phyloP scores from a whole-genome alignment of 2,329 filamentous ascomycete genomes.

The Xylariaceae sp. region DNA sequence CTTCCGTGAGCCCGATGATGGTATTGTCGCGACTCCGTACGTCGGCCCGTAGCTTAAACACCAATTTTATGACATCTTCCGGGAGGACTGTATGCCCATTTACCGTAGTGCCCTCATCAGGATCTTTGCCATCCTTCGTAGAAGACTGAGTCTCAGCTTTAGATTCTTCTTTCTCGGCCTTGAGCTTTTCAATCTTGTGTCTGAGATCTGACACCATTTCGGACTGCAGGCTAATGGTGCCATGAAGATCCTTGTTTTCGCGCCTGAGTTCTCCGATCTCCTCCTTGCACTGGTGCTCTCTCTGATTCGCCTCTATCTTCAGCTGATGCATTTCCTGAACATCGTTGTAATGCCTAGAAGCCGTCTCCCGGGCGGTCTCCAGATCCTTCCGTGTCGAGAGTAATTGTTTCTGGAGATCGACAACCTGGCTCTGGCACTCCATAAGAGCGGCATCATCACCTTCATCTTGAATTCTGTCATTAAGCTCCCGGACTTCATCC shows the following conservation, averaged over 20 bases:
- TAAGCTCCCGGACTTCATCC: too few relatives aligned
- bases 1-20: neutral
- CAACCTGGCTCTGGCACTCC: too few relatives aligned
- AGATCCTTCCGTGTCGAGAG: neutral
- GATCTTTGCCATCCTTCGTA: neutral
- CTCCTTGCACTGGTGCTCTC: neutral
- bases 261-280: neutral
- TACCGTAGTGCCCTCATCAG: neutral
- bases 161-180: neutral
- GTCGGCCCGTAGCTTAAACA: neutral
- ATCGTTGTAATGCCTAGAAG: slow-evolving; percentile 1
- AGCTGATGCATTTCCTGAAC: neutral
- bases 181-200: neutral
- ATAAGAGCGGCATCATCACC: too few relatives aligned
- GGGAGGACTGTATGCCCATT: neutral
- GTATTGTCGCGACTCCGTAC: neutral
- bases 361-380: neutral
- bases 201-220: neutral
- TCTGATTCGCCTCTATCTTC: neutral
- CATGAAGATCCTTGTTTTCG: neutral
- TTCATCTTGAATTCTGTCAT: too few relatives aligned
- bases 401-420: too few relatives aligned
- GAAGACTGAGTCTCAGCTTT: neutral
- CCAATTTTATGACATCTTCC: neutral
- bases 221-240: neutral